Percentiles rank a stretch among this genome's conserved stretches.
Evolutionary conservation across 2,329 filamentous ascomycete genomes (phyloP).

Genomic region (Gaeumannomyces tritici): DNA sequence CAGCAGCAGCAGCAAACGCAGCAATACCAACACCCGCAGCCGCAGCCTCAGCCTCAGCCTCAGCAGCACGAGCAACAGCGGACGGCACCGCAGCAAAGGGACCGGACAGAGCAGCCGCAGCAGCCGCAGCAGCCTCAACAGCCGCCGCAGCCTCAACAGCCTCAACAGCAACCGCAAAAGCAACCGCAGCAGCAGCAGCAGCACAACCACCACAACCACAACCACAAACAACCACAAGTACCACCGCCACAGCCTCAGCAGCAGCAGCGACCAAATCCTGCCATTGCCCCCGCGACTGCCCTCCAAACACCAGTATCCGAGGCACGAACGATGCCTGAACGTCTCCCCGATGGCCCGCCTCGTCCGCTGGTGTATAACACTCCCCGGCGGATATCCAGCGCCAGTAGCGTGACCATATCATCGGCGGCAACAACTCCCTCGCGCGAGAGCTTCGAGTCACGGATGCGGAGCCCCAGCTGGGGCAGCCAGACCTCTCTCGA

Average conservation of each 20-base stretch:
- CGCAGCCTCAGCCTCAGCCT: not conserved
- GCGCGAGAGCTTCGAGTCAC: conserved; percentile 20
- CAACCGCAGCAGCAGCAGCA: not conserved
- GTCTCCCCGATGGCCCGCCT: not conserved
- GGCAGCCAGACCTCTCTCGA: conserved; percentile 18
- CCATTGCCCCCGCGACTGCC: not conserved
- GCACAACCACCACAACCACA: not conserved
- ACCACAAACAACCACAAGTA: not conserved
- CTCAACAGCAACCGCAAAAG: not conserved
- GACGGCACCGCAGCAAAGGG: not conserved
- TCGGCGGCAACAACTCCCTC: conserved; percentile 15
- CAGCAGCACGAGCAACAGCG: not conserved
- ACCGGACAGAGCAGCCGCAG: not conserved
- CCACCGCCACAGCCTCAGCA: not conserved
- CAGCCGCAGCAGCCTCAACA: not conserved
- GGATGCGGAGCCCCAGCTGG: conserved; percentile 15
- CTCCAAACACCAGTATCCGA: conserved; percentile 1
- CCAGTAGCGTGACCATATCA: conserved; percentile 14
- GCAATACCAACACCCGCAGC: not conserved
- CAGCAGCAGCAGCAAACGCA: not conserved
- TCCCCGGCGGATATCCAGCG: conserved; percentile 15
- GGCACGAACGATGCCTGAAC: not conserved
- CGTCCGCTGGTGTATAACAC: conserved; percentile 11
- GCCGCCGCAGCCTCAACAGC: not conserved
- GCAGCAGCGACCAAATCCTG: not conserved